phyloP scores from a whole-genome alignment of 345 rosid species.

The Trapa bicornis region DNA sequence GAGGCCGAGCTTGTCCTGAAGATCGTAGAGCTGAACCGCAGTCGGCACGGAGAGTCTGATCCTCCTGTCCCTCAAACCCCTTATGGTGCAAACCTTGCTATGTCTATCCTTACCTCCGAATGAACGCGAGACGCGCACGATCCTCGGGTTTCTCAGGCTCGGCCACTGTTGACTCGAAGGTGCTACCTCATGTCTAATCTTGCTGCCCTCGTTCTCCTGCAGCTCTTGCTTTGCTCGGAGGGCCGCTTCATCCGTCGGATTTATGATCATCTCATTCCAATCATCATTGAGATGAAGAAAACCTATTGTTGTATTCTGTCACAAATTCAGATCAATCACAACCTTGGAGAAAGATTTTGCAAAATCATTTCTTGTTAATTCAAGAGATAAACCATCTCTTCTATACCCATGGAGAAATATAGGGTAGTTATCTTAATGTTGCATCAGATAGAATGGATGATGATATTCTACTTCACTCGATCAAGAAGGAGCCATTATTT shows the following conservation, averaged over 20 bases:
- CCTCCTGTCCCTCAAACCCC: conserved; percentile 79
- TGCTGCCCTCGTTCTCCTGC: conserved; percentile 13
- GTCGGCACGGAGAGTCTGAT: conserved; percentile 91
- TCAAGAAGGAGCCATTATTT: too few species aligned
- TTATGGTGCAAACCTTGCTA: conserved; percentile 84
- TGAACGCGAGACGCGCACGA: conserved; percentile 66
- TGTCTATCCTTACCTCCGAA: conserved; percentile 98
- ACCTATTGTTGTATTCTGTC: not conserved
- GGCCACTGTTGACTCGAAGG: conserved; percentile 70
- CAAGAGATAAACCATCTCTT: too few species aligned
- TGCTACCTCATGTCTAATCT: conserved; percentile 6
- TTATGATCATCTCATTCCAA: conserved; percentile 34
- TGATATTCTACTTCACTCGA: too few species aligned
- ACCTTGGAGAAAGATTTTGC: not conserved
- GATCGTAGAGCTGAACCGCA: conserved; percentile 81
- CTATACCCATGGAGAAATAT: too few species aligned
- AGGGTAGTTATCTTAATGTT: too few species aligned
- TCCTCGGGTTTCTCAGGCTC: conserved; percentile 80
- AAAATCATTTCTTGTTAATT: not conserved
- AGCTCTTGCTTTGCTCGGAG: conserved; percentile 35
- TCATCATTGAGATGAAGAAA: conserved; percentile 19
- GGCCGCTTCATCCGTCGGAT: conserved; percentile 34
- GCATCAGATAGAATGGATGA: too few species aligned
- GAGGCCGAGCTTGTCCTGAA: conserved; percentile 78
- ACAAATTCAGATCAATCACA: too few species aligned